Conservation (phyloP, 1,139 yeast species). For the Meyerozyma guilliermondii region DNA sequence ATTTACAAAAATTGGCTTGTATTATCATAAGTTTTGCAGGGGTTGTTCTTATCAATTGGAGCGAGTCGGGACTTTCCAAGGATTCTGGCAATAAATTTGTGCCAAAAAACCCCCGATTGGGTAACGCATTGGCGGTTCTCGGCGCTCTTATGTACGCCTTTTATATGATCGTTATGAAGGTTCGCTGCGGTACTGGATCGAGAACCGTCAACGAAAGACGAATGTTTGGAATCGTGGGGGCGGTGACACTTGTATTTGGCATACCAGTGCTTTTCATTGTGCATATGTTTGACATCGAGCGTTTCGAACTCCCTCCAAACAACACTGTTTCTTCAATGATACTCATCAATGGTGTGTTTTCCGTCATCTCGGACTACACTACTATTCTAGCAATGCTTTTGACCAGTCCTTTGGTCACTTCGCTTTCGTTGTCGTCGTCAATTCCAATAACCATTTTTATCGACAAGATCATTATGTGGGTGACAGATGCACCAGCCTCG, state of each 20-base stretch:
- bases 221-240: conserved; percentile 45
- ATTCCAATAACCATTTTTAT: conserved; percentile 49
- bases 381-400: conserved; percentile 47
- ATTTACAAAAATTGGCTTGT: conserved; percentile 39
- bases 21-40: conserved; percentile 43
- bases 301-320: conserved; percentile 40
- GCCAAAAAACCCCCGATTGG: conserved; percentile 39
- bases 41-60: conserved; percentile 41
- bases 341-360: conserved; percentile 38
- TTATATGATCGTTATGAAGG: conserved; percentile 39
- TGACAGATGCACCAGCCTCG: conserved; percentile 20
- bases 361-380: conserved; percentile 45
- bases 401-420: conserved; percentile 50
- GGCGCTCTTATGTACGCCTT: conserved; percentile 47
- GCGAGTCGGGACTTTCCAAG: conserved; percentile 21
- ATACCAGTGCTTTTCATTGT: conserved; percentile 32
- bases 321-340: conserved; percentile 25
- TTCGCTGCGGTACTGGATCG: conserved; percentile 40
- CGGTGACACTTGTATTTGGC: conserved; percentile 33
- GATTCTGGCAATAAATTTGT: conserved; percentile 17
- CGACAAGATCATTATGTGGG: conserved; percentile 31
- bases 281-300: conserved; percentile 32
- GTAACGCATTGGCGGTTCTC: conserved; percentile 39
- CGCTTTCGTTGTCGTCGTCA: conserved; percentile 47
- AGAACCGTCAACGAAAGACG: conserved; percentile 42